Percentiles rank a stretch among this genome's conserved stretches.
phyloP scores from a whole-genome alignment of 208 protist species.

The Vickermania spadyakhi region DNA sequence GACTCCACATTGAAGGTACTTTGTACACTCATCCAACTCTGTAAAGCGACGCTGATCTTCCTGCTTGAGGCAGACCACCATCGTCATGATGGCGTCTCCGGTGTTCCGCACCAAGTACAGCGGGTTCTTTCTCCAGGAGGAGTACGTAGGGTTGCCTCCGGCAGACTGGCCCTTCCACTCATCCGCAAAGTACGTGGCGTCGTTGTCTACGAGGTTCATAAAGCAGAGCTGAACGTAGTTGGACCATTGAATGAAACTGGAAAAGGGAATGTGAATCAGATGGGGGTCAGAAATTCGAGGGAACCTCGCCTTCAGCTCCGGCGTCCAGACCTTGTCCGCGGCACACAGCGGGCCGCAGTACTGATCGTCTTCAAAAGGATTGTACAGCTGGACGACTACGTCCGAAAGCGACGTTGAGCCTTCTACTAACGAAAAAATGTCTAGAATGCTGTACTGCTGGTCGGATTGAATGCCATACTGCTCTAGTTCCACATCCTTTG shows the following conservation, averaged over 20 bases:
- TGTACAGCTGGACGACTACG: slow-evolving; percentile 54
- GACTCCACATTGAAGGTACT: slow-evolving; percentile 60
- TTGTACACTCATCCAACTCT: slow-evolving; percentile 17
- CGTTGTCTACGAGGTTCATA: slow-evolving; percentile 31
- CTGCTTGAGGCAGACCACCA: slow-evolving; percentile 43
- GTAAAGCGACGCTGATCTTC: slow-evolving; percentile 50
- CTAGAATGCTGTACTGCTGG: slow-evolving; percentile 57
- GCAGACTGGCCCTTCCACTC: slow-evolving; percentile 33
- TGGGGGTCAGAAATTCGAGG: slow-evolving; percentile 28
- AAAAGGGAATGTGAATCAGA: slow-evolving; percentile 50
- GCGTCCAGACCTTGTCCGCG: slow-evolving; percentile 37
- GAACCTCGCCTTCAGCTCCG: slow-evolving; percentile 27
- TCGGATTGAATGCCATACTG: slow-evolving; percentile 50
- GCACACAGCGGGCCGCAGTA: slow-evolving; percentile 52
- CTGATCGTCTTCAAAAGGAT: slow-evolving; percentile 55
- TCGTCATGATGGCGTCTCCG: slow-evolving; percentile 11
- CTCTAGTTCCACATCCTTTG: slow-evolving; percentile 19
- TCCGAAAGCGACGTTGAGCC: slow-evolving; percentile 21
- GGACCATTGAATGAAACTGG: slow-evolving; percentile 28
- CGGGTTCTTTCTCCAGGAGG: slow-evolving; percentile 69
- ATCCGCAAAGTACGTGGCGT: slow-evolving; percentile 20
- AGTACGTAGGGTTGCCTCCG: slow-evolving; percentile 62
- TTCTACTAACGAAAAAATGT: slow-evolving; percentile 35
- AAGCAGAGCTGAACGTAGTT: slow-evolving; percentile 50
- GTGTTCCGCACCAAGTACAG: slow-evolving; percentile 59